Conservation (phyloP, 1,284 basidiomycete genomes). For the Leccinum subspadiceum region DNA sequence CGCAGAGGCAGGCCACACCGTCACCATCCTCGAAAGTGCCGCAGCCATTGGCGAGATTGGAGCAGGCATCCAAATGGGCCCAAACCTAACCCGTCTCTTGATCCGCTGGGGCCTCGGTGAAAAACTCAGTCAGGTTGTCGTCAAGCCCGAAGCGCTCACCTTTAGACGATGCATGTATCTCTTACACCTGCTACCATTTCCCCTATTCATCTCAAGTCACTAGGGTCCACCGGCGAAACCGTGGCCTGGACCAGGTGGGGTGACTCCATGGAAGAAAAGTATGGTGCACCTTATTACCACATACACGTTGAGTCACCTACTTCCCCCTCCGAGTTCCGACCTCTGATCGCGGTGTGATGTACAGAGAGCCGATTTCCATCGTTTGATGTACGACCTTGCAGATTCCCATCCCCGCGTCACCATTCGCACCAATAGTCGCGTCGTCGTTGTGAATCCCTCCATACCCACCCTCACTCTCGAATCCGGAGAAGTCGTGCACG, state of each 20-base stretch:
- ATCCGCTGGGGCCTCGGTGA: constrained; percentile 51
- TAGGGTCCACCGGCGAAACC: constrained; percentile 41
- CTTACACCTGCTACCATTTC: background rate
- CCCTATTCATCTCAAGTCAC: background rate
- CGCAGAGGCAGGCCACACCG: constrained; percentile 46
- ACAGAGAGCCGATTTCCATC: constrained; percentile 52
- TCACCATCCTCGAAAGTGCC: constrained; percentile 47
- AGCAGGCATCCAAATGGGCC: constrained; percentile 48
- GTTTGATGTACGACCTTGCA: constrained; percentile 43
- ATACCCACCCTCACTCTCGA: constrained; percentile 38
- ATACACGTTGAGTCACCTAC: constrained; percentile 39
- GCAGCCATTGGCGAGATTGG: constrained; percentile 42
- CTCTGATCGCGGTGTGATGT: constrained; percentile 2
- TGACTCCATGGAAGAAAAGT: constrained; percentile 38
- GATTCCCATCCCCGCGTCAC: constrained; percentile 40
- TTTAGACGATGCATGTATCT: constrained; percentile 45
- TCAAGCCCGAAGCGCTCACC: constrained; percentile 43
- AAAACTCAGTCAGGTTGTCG: constrained; percentile 39
- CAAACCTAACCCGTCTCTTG: constrained; percentile 49
- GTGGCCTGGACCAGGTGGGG: constrained; percentile 47
- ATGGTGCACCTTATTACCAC: constrained; percentile 54
- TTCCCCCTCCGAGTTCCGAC: background rate
- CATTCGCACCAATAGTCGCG: constrained; percentile 42
- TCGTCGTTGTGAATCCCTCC: constrained; percentile 42
- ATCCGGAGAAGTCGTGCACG: constrained; percentile 42